Evolutionary conservation across 2,329 filamentous ascomycete genomes (phyloP), one percentile per base, ranked within the genome.

Genomic region (Alternaria consortialis): DNA sequence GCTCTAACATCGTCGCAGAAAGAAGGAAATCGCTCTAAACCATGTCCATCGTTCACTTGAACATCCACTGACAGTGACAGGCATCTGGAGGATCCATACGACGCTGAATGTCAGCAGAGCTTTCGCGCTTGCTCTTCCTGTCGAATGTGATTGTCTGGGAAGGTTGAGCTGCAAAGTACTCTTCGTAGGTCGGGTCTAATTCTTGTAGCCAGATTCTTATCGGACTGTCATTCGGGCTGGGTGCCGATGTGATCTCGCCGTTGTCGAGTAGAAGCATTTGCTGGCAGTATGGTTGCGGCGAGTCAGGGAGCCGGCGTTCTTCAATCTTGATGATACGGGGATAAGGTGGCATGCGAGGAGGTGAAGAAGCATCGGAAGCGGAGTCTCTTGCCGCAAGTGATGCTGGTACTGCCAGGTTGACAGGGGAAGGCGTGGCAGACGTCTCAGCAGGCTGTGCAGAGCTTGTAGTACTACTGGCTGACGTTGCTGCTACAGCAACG

Each of bases 291-390:
- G 88, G 85, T 52, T 81, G 69, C 8, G 80, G 74, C 6, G 80
- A 77, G 43, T 81, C 78, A 7, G 81, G 77, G 17, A 85, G 72
- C 25, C 89, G 84, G 53, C 88, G 86, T 75, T 91, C 88, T 73
- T 89, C 86, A 46, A 91, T 83, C 76, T 91, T 91, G 69, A 90
- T 82, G 27, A 86, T 81, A 52, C 85, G 87, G 1, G 88, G 87
- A 65, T 86, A 85, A 3, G 71, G 70, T 20, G 73, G 70, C 60
- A 74, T 68, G 58, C 72, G 66, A 20, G 65, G 59, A 8, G 65
- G 42, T 7, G 68, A 64, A 43, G 69, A 62, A 46, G 71, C 66
- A 51, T 68, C 66, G 20, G 68, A 55, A 17, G 55, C 39, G 27
- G 63, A 57, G 15, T 73, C 67, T 47, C 68, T 60, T n/a, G 40